phyloP scores from a whole-genome alignment of 73 alveolate species.

The Paramecium sexaurelia region DNA sequence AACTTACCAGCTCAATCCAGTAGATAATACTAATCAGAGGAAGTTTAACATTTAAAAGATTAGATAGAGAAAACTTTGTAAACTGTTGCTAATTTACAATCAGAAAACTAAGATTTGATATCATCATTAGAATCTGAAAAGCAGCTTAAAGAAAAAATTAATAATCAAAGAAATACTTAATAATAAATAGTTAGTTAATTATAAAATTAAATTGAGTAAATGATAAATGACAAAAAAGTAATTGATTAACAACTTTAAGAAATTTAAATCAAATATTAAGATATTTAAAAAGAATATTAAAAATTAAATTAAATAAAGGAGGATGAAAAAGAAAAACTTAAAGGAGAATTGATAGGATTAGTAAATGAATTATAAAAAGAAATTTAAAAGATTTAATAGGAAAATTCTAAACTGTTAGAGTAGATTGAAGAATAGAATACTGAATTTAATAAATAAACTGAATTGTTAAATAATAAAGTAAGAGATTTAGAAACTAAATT shows the following conservation, averaged over 20 bases:
- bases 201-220: background rate
- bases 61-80: background rate
- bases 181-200: background rate
- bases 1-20: slow-evolving; percentile 11
- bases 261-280: background rate
- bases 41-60: background rate
- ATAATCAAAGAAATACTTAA: background rate
- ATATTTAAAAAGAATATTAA: background rate
- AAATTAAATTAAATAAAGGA: background rate
- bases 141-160: background rate
- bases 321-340: background rate
- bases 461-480: background rate
- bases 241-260: background rate
- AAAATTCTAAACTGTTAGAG: background rate
- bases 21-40: background rate
- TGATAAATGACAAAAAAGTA: background rate
- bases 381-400: background rate
- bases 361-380: background rate
- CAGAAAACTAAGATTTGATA: background rate
- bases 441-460: background rate
- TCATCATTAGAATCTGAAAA: slow-evolving; percentile 2
- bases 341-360: background rate
- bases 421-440: background rate
- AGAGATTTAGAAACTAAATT: background rate
- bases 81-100: background rate